Base-by-base conservation (phyloP, 305 asterid species). In the Fraxinus angustifolia region DNA sequence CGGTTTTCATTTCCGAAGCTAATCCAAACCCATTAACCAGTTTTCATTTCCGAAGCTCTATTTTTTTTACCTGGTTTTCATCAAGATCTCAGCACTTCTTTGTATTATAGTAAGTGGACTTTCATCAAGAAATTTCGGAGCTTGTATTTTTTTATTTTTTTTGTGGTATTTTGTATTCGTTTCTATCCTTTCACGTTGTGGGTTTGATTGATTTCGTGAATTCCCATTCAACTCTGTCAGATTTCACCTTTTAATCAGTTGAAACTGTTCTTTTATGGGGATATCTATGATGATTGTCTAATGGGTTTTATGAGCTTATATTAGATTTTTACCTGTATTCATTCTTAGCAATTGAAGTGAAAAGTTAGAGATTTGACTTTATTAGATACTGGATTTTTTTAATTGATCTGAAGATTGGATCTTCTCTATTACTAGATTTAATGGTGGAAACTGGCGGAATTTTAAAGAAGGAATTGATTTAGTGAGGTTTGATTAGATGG, bases 71-170 rank as follows among this genome's bases (percentile, higher is more conserved):
- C 30, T 60, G 30, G 31, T 60, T 21, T 60, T 60, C 82, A 77
- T 85, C 90, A 88, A 89, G 92, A 86, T 88, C 91, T 80, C 88
- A 82, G 6, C 88, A 19, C 82, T 73, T 23, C 40, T 78, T 73
- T 75, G 81, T 80, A 34, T 53, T 42, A 21, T 76, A 68, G 67
- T 53, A 42, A 34, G 75, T 48, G 19, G 76, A 21, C 31, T 70
- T 31, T 53, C 58, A 65, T 33, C 31, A 36, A 75, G 78, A 74
- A 60, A 60, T 17, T 60, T 19, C 12, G 0, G 70, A 60, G 70
- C 70, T 60, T 60, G 21, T 8, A 21, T 2, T 21, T 21, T 19
- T 36, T 45, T 0, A 2, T 11, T 4, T 3, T 14, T 16, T 14
- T 50, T 21, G 1, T 73, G 75, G 81, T 77, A 53, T 40, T 82